Percentiles rank a stretch among this genome's conserved stretches.
phyloP scores from a whole-genome alignment of 2,329 filamentous ascomycete species.

The Parastagonospora avenae region DNA sequence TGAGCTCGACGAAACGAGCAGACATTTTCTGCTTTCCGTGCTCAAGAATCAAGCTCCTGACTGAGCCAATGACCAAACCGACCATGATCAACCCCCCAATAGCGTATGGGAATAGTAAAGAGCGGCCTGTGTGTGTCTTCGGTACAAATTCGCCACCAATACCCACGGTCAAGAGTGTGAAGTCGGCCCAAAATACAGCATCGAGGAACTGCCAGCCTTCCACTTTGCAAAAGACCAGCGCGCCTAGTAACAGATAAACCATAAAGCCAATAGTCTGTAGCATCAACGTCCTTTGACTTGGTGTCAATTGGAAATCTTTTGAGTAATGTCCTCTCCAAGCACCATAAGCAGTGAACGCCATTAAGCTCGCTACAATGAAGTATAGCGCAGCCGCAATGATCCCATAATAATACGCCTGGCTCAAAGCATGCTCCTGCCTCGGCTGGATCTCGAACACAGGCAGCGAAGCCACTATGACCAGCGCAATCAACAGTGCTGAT shows the following conservation, averaged over 20 bases:
- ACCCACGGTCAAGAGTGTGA: conserved; percentile 61
- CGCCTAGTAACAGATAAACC: conserved; percentile 55
- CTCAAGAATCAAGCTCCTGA: conserved; percentile 57
- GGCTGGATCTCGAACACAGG: conserved; percentile 51
- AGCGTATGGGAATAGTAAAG: conserved; percentile 60
- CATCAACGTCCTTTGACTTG: conserved; percentile 62
- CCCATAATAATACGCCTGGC: conserved; percentile 65
- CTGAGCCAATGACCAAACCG: conserved; percentile 61
- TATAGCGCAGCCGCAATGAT: conserved; percentile 63
- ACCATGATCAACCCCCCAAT: conserved; percentile 61
- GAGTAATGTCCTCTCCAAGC: conserved; percentile 60
- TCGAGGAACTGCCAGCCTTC: conserved; percentile 61
- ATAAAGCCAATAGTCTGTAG: conserved; percentile 58
- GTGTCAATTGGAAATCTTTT: conserved; percentile 62
- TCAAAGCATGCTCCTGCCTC: conserved; percentile 53
- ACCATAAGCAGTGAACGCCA: conserved; percentile 62
- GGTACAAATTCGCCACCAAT: conserved; percentile 59
- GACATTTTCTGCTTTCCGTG: conserved; percentile 58
- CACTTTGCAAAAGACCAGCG: conserved; percentile 53
- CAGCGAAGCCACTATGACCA: conserved; percentile 56
- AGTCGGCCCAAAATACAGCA: conserved; percentile 62
- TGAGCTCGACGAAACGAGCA: conserved; percentile 56
- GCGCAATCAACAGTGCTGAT: conserved; percentile 59
- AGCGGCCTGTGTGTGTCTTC: conserved; percentile 55
- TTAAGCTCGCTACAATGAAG: conserved; percentile 59